Percentiles rank a stretch among this genome's conserved stretches.
Evolutionary conservation across 305 asterid species (phyloP).

Genomic region (Euphrasia arctica): DNA sequence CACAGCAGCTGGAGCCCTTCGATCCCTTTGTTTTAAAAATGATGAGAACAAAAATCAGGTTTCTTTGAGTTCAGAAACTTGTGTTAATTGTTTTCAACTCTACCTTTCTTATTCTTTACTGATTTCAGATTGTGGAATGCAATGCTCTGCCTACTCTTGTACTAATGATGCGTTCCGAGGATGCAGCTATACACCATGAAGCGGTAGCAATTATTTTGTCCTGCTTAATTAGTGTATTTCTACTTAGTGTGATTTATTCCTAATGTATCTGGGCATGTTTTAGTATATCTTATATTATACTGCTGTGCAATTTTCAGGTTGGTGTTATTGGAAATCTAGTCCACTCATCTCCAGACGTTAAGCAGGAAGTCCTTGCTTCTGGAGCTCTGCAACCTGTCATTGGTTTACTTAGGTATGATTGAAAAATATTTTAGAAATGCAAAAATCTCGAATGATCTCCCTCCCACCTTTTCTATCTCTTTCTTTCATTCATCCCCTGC

Average conservation of each 20-base stretch:
- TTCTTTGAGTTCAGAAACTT: slow-evolving; percentile 50
- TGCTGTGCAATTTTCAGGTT: slow-evolving; percentile 37
- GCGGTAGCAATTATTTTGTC: slow-evolving; percentile 55
- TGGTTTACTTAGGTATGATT: slow-evolving; percentile 80
- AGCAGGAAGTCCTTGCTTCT: slow-evolving; percentile 81
- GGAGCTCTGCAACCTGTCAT: slow-evolving; percentile 99
- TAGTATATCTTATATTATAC: slow-evolving; percentile 3
- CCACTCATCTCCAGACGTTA: slow-evolving; percentile 94
- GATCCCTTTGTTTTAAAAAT: slow-evolving; percentile 90
- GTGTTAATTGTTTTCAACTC: slow-evolving; percentile 1
- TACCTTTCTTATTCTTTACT: slow-evolving; percentile 17
- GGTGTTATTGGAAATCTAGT: slow-evolving; percentile 98
- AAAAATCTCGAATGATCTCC: not conserved
- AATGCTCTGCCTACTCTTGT: slow-evolving; percentile 94
- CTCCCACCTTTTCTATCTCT: not conserved
- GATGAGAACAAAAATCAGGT: slow-evolving; percentile 63
- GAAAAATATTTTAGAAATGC: slow-evolving; percentile 3
- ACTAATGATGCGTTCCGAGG: slow-evolving; percentile 92
- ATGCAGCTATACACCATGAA: slow-evolving; percentile 94
- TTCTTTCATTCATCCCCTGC: too few relatives aligned
- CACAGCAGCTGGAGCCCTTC: slow-evolving; percentile 96
- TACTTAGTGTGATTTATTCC: not conserved
- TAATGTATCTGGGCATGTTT: slow-evolving; percentile 8
- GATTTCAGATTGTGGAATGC: slow-evolving; percentile 88
- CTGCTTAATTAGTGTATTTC: not conserved